Evolutionary conservation across 2,329 filamentous ascomycete species (phyloP).

Genomic region (Hymenoscyphus linearis): DNA sequence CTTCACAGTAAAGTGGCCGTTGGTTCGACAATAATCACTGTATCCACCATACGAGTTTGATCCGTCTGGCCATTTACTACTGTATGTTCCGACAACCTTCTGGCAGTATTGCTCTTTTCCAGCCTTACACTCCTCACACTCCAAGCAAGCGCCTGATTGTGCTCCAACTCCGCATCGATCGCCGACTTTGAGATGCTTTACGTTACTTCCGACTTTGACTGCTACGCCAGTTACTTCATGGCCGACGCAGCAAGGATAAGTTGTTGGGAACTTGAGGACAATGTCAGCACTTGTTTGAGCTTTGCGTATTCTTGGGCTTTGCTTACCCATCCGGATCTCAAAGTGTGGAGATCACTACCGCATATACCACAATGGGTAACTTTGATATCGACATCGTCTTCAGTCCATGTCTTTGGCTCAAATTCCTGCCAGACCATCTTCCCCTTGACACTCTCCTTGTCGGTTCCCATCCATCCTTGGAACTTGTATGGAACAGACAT

Average conservation of each 20-base stretch:
- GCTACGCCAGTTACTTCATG: conserved; percentile 47
- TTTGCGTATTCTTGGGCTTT: neutral
- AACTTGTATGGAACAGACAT: conserved; percentile 33
- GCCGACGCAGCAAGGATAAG: conserved; percentile 40
- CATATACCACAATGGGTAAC: conserved; percentile 48
- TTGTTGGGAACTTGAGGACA: conserved; percentile 33
- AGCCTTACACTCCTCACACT: conserved; percentile 46
- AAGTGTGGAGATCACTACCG: conserved; percentile 34
- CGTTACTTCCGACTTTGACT: conserved; percentile 40
- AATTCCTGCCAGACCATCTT: conserved; percentile 37
- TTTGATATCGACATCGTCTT: conserved; percentile 46
- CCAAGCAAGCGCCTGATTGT: conserved; percentile 43
- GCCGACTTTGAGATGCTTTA: conserved; percentile 43
- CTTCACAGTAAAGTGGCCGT: conserved; percentile 54
- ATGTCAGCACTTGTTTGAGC: neutral
- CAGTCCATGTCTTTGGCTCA: conserved; percentile 44
- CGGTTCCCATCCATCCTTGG: conserved; percentile 35
- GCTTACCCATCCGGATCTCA: conserved; percentile 30
- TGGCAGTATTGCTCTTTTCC: conserved; percentile 24
- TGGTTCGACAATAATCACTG: conserved; percentile 45
- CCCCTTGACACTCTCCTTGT: conserved; percentile 30
- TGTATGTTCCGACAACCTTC: conserved; percentile 41
- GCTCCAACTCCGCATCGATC: conserved; percentile 51
- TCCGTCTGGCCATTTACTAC: conserved; percentile 30
- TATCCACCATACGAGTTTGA: conserved; percentile 48